phyloP scores from a whole-genome alignment of 2,329 filamentous ascomycete genomes.

The Paecilomyces formosus region DNA sequence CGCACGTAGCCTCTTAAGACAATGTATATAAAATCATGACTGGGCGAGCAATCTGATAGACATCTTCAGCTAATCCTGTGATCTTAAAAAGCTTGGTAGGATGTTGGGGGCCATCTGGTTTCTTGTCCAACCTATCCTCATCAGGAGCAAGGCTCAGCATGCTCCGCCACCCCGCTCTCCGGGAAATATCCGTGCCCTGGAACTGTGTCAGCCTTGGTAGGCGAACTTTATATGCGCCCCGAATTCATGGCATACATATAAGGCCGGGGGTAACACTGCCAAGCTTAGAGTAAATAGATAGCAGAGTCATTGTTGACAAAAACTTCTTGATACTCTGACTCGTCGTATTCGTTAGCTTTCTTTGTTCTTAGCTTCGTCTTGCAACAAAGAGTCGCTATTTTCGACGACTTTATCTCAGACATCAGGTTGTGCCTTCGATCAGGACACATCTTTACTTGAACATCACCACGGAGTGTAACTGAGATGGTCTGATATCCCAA shows the following conservation, averaged over 20 bases:
- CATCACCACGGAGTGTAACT: neutral
- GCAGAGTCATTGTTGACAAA: neutral
- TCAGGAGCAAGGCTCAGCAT: no score
- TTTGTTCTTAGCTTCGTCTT: neutral
- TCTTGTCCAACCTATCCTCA: no score
- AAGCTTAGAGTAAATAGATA: neutral
- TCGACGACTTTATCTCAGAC: neutral
- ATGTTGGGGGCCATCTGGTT: no score
- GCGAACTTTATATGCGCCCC: neutral
- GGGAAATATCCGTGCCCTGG: no score
- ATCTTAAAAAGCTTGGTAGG: no score
- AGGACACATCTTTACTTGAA: neutral
- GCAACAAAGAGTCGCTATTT: neutral
- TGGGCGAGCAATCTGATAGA: no score
- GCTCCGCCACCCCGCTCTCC: no score
- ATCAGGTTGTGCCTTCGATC: no score
- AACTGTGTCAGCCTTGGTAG: no score
- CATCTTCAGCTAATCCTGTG: no score
- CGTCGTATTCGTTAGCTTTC: neutral
- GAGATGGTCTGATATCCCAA: neutral
- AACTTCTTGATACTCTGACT: neutral
- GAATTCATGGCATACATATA: neutral
- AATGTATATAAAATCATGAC: no score
- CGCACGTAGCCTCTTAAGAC: no score
- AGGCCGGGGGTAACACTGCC: neutral